Evolutionary conservation across 176 grass and related monocot species (phyloP).

Genomic region (Avena eriantha): DNA sequence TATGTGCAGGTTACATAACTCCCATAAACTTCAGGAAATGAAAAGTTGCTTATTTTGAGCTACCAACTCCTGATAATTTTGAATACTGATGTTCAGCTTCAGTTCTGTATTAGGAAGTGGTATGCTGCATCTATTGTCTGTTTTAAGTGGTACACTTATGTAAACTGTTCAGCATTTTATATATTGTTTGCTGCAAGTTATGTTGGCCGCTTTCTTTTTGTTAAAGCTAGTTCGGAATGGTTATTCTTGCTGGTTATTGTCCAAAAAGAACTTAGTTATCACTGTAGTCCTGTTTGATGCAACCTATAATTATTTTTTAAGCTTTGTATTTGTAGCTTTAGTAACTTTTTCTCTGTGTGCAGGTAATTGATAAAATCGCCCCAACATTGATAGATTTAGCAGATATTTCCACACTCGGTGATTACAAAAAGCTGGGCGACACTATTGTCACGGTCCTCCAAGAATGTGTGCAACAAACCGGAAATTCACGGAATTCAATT

Average conservation of each 20-base stretch:
- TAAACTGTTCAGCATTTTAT: background rate
- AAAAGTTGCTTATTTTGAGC: constrained; percentile 13
- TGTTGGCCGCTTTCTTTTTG: constrained; percentile 22
- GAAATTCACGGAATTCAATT: constrained; percentile 53
- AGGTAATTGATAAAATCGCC: constrained; percentile 93
- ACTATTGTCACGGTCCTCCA: constrained; percentile 78
- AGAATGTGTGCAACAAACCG: constrained; percentile 66
- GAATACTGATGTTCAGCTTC: background rate
- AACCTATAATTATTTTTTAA: background rate
- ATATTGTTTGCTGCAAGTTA: background rate
- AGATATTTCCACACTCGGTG: constrained; percentile 73
- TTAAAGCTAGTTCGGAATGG: constrained; percentile 12
- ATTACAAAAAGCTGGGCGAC: constrained; percentile 86
- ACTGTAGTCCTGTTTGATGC: background rate
- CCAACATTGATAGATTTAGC: constrained; percentile 82
- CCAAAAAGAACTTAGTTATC: background rate
- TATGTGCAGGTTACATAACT: background rate
- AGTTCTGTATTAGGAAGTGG: background rate
- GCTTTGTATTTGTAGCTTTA: constrained; percentile 3
- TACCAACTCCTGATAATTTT: background rate
- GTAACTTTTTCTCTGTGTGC: constrained; percentile 10
- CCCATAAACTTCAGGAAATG: background rate
- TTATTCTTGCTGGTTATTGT: background rate
- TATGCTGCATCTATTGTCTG: background rate
- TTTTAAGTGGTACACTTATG: constrained; percentile 31